Conservation (phyloP, 1,284 basidiomycete genomes). For the Chondrostereum purpureum region DNA sequence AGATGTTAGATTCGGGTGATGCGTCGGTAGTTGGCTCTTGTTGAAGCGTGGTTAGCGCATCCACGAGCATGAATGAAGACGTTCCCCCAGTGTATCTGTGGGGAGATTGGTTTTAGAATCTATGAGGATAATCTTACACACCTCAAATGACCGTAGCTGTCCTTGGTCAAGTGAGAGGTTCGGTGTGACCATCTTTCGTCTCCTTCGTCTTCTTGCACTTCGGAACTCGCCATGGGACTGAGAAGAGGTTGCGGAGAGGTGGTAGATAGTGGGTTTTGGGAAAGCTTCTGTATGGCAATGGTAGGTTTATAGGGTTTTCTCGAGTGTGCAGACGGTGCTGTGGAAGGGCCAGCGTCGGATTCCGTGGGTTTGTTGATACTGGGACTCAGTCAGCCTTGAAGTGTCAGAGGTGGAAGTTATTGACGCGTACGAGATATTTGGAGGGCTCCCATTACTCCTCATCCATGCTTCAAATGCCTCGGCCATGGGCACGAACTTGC, state of each 20-base stretch:
- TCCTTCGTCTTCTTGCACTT: slow-evolving; percentile 4
- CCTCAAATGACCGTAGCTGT: slow-evolving; percentile 16
- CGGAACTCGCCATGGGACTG: slow-evolving; percentile 1
- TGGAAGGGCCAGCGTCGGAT: slow-evolving; percentile 2
- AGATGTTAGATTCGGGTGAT: slow-evolving; percentile 9
- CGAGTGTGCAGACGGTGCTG: not conserved
- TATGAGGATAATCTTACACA: slow-evolving; percentile 7
- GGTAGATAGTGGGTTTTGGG: slow-evolving; percentile 2
- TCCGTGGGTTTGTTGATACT: not conserved
- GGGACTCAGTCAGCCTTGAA: not conserved
- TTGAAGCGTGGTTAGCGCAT: slow-evolving; percentile 15
- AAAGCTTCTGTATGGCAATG: slow-evolving; percentile 8
- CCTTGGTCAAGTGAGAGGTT: slow-evolving; percentile 14
- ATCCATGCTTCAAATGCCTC: slow-evolving; percentile 16
- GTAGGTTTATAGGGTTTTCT: slow-evolving; percentile 8
- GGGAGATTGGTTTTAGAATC: not conserved
- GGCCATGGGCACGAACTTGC: slow-evolving; percentile 14
- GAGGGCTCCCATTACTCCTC: slow-evolving; percentile 5
- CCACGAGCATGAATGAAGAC: slow-evolving; percentile 15
- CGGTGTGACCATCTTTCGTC: slow-evolving; percentile 13
- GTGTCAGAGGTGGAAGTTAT: not conserved
- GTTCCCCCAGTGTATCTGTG: slow-evolving; percentile 15
- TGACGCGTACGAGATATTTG: slow-evolving; percentile 12
- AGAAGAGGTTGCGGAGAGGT: slow-evolving; percentile 3
- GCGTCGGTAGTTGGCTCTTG: slow-evolving; percentile 7